Evolutionary conservation across 257 asterid genomes (phyloP).

Genomic region (Penstemon barbatus): DNA sequence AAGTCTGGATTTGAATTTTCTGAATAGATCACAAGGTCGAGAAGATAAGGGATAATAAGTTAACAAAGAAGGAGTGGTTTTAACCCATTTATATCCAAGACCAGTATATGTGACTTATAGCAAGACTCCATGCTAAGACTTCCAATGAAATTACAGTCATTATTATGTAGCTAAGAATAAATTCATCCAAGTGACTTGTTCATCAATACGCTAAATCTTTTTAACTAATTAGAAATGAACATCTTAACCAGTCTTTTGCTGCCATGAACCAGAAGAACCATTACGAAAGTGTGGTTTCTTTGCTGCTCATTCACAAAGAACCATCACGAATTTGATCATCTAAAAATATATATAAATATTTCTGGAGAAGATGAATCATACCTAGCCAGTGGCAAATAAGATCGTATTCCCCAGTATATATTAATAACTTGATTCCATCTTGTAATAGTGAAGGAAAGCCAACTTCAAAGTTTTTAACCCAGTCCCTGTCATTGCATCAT

Average conservation of each 20-base stretch:
- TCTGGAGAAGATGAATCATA: constrained; percentile 20
- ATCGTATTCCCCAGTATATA: constrained; percentile 78
- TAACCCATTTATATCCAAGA: too few relatives aligned
- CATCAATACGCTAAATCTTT: neutral
- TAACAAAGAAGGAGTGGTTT: too few relatives aligned
- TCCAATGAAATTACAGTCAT: too few relatives aligned
- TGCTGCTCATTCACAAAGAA: constrained; percentile 6
- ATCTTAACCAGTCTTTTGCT: neutral
- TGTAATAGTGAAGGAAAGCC: constrained; percentile 56
- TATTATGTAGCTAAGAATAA: too few relatives aligned
- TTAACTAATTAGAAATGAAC: neutral
- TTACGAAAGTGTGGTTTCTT: neutral
- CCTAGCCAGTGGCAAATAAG: constrained; percentile 82
- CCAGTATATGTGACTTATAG: too few relatives aligned
- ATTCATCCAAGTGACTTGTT: neutral
- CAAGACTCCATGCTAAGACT: too few relatives aligned
- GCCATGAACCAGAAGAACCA: neutral
- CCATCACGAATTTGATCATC: neutral
- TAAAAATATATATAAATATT: neutral
- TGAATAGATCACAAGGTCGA: too few relatives aligned
- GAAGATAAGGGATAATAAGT: too few relatives aligned
- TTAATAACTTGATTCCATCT: constrained; percentile 55
- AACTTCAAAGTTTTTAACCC: constrained; percentile 51
- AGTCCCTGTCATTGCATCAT: constrained; percentile 47
- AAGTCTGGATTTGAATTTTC: too few relatives aligned